Conservation (phyloP, 345 rosid genomes). For the Eutrema heterophyllum region DNA sequence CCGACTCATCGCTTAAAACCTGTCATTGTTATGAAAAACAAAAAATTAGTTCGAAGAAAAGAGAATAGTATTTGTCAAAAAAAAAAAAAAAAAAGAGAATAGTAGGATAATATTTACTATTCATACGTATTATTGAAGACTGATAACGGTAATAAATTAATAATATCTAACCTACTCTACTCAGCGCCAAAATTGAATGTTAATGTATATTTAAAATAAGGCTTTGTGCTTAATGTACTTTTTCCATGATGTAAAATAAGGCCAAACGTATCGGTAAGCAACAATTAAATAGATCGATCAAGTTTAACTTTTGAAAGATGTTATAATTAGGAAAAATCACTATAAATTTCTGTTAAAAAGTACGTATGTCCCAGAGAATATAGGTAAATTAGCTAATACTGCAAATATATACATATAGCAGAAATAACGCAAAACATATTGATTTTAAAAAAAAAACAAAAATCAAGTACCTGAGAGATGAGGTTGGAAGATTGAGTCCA, state of each 20-base stretch:
- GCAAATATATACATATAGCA: neutral
- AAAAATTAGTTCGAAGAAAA: neutral
- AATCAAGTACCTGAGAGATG: slow-evolving; percentile 47
- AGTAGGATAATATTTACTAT: neutral
- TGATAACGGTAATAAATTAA: neutral
- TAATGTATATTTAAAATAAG: neutral
- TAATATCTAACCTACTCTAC: slow-evolving; percentile 6
- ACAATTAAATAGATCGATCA: neutral
- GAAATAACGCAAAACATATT: neutral
- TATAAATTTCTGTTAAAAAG: neutral
- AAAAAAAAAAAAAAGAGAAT: too few species aligned
- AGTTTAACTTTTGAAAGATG: neutral
- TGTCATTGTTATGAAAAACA: slow-evolving; percentile 3
- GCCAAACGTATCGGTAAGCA: neutral
- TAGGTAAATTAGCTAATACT: neutral
- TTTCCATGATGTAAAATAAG: neutral
- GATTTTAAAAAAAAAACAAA: neutral
- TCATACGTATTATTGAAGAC: neutral
- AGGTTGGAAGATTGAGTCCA: slow-evolving; percentile 67
- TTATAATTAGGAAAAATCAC: neutral
- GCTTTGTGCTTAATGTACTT: neutral
- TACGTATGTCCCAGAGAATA: neutral
- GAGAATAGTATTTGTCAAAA: too few species aligned
- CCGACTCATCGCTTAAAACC: slow-evolving; percentile 57
- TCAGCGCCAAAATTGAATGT: neutral